phyloP scores from a whole-genome alignment of 208 protist species.

The Trypanosomatidae sp. region DNA sequence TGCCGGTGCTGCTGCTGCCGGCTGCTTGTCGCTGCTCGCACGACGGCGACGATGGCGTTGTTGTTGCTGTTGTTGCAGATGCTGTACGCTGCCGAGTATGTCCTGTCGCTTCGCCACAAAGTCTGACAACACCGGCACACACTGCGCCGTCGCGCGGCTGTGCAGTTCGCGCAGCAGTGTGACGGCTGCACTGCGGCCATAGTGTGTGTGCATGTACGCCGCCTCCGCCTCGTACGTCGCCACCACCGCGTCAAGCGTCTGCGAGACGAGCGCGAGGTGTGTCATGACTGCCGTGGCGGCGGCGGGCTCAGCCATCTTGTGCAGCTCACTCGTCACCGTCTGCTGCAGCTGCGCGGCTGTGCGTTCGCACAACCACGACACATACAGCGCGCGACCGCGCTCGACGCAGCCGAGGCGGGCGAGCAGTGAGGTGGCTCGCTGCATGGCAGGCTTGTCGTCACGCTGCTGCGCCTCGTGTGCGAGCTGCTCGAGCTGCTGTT shows the following conservation, averaged over 20 bases:
- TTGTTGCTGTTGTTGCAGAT: too few species aligned
- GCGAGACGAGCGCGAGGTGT: slow-evolving; percentile 68
- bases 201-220: slow-evolving; percentile 37
- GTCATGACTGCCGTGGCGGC: slow-evolving; percentile 46
- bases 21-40: neutral
- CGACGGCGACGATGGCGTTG: too few species aligned
- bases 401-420: slow-evolving; percentile 22
- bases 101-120: slow-evolving; percentile 51
- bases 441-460: too few species aligned
- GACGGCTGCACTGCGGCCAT: slow-evolving; percentile 34
- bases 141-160: slow-evolving; percentile 41
- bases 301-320: slow-evolving; percentile 52
- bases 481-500: too few species aligned
- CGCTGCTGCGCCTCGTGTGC: too few species aligned
- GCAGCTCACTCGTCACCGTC: slow-evolving; percentile 53
- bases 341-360: slow-evolving; percentile 36
- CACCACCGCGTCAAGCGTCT: slow-evolving; percentile 60
- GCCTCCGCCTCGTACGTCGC: slow-evolving; percentile 67
- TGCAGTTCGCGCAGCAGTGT: slow-evolving; percentile 47
- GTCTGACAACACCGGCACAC: slow-evolving; percentile 58
- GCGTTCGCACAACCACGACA: slow-evolving; percentile 47
- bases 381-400: slow-evolving; percentile 32
- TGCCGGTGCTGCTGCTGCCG: neutral
- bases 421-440: too few species aligned
- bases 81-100: too few species aligned